A percentile compares a stretch with the other conserved stretches of the same genome.
phyloP scores from a whole-genome alignment of 2,329 filamentous ascomycete genomes.

The Pleurostoma richardsiae region DNA sequence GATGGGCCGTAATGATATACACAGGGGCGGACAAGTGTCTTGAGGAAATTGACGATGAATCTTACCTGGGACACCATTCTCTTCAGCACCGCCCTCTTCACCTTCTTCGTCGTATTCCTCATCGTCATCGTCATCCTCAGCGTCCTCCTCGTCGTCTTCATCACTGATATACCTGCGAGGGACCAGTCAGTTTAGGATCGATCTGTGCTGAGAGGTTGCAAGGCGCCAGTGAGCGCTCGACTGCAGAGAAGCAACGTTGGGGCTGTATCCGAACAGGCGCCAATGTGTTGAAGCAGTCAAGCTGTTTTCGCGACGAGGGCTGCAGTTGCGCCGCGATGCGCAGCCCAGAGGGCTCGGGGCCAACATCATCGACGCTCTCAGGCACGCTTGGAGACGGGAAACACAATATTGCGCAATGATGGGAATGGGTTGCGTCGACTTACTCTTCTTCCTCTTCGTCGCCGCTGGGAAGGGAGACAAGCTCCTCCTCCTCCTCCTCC shows the following conservation, averaged over 20 bases:
- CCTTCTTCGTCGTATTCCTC: constrained; percentile 32
- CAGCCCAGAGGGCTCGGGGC: neutral
- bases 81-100: constrained; percentile 22
- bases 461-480: constrained; percentile 48
- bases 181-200: neutral
- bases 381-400: constrained; percentile 6
- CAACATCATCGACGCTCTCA: constrained; percentile 4
- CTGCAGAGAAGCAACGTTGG: neutral
- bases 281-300: neutral
- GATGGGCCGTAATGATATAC: neutral
- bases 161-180: constrained; percentile 22
- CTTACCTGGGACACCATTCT: constrained; percentile 31
- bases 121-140: constrained; percentile 31
- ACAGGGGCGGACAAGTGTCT: neutral
- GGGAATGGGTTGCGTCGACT: constrained; percentile 19
- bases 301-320: neutral
- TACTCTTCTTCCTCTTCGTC: constrained; percentile 50
- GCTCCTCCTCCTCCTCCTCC: constrained; percentile 44
- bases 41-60: neutral
- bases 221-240: neutral
- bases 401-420: constrained; percentile 12
- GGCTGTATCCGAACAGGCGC: neutral
- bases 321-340: constrained; percentile 11
- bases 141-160: constrained; percentile 31
- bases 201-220: neutral